Percentiles rank a stretch among this genome's conserved stretches.
These are phyloP conservation scores for Boletus rufocinnamomeus DNA, from an alignment of 768 basidiomycete species.

Conservation along the genomic window DNA sequence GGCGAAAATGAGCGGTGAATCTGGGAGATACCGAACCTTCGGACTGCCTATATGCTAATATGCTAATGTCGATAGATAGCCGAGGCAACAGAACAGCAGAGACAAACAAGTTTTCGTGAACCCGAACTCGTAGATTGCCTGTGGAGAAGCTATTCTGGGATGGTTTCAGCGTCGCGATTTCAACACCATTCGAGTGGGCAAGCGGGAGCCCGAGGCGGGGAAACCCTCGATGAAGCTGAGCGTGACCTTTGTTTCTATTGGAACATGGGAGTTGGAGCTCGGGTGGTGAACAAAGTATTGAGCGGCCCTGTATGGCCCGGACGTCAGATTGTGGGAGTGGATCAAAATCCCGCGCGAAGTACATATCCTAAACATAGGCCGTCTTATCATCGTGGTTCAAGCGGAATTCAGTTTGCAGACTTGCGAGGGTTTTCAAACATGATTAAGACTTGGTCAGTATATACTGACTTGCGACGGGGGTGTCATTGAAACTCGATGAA, in stretches of 20 bases:
- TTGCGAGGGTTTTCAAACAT: neutral
- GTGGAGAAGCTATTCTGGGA: slow-evolving; percentile 5
- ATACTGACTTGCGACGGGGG: neutral
- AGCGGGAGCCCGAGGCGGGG: neutral
- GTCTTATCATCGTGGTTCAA: neutral
- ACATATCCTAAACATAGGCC: slow-evolving; percentile 16
- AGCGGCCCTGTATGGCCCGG: neutral
- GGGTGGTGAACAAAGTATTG: slow-evolving; percentile 1
- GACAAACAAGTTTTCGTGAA: neutral
- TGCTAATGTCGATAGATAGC: neutral
- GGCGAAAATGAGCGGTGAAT: neutral
- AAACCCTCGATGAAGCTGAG: neutral
- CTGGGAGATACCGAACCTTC: neutral
- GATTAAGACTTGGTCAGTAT: neutral
- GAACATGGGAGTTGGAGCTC: slow-evolving; percentile 3
- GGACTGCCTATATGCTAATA: neutral
- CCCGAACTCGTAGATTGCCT: neutral
- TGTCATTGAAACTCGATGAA: neutral
- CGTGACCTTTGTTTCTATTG: slow-evolving; percentile 6
- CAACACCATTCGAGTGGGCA: neutral
- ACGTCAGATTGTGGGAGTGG: neutral
- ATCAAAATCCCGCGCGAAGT: neutral
- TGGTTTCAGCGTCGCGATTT: neutral
- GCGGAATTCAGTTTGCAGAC: too few relatives aligned
- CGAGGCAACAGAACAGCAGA: neutral